Evolutionary conservation across 371 early-diverging fungal genomes (phyloP).

Genomic region (Batkoa obscura): DNA sequence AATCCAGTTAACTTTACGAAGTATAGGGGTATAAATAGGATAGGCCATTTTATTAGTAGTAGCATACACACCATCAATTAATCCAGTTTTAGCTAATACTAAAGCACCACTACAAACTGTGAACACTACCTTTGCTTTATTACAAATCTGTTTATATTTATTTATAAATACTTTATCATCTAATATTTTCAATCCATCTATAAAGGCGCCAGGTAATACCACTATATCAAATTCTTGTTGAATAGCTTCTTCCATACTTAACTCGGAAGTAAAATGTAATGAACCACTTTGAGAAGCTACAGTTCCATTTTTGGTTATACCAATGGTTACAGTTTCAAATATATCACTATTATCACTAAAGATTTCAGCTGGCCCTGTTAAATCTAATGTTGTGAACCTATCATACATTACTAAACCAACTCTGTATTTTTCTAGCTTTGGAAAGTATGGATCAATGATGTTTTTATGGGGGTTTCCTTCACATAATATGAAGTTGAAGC

Average conservation of each 20-base stretch:
- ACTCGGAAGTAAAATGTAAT: not conserved
- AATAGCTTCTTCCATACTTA: not conserved
- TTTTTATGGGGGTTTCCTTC: no score
- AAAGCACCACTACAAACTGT: not conserved
- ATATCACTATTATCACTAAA: not conserved
- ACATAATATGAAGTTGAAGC: no score
- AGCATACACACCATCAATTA: not conserved
- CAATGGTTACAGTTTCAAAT: not conserved
- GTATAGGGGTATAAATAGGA: not conserved
- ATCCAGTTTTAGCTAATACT: not conserved
- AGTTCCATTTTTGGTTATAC: not conserved
- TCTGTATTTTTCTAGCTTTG: not conserved
- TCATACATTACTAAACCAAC: not conserved
- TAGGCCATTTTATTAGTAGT: conserved; percentile 1
- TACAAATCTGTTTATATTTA: not conserved
- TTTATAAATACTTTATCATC: not conserved
- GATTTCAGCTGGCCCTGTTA: not conserved
- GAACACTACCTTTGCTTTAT: not conserved
- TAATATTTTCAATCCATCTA: not conserved
- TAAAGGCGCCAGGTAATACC: not conserved
- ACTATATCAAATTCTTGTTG: not conserved
- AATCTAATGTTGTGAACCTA: not conserved
- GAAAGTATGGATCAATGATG: no score
- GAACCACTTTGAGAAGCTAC: not conserved
- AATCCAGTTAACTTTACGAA: not conserved